Evolutionary conservation across 2,329 filamentous ascomycete species (phyloP), one percentile per base, ranked within the genome.

Genomic region (Diaporthe citrichinensis): DNA sequence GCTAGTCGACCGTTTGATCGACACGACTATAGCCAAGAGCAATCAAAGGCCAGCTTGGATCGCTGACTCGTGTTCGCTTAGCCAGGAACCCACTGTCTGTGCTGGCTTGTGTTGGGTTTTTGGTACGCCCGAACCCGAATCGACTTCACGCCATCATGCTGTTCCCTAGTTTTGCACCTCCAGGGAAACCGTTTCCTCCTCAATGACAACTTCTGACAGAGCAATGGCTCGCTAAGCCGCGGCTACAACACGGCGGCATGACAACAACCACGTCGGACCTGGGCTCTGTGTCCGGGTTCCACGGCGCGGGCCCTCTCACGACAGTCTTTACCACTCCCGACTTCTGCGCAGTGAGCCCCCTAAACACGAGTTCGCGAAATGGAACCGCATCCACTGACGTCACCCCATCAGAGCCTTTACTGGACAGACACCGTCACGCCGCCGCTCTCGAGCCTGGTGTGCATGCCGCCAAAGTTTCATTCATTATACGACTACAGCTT

Each of bases 321-420:
- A 73, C 72, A 0, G 72, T 73, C 46, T 73, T 73, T 12, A 73
- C 72, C 5, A 73, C 72, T 44, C 72, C 72, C 12, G 72, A 73
- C 72, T 73, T 73, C n/a, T 73, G 72, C 49, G 49, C 46, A 25
- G 72, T 73, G 39, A 51, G 59, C 31, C 34, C 41, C 44, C 31
- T 53, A n/a, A 39, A 41, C 4, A 17, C 23, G n/a, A 36, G 23
- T 23, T 28, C 23, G 34, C 55, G 28, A 14, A 34, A 41, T 53
- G n/a, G 71, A 28, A 51, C 28, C 25, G 20, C 39, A 41, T 41
- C 71, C 55, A 62, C 57, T 62, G 44, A 69, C 65, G 65, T 69
- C 65, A 69, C 65, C 49, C 46, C 46, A 20, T 20, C 28, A 73
- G 71, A 53, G 46, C 5, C 44, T 65, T 3, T 73, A 67, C 51